Conservation (phyloP, 371 early-diverging fungal species). For the Blakeslea trispora region DNA sequence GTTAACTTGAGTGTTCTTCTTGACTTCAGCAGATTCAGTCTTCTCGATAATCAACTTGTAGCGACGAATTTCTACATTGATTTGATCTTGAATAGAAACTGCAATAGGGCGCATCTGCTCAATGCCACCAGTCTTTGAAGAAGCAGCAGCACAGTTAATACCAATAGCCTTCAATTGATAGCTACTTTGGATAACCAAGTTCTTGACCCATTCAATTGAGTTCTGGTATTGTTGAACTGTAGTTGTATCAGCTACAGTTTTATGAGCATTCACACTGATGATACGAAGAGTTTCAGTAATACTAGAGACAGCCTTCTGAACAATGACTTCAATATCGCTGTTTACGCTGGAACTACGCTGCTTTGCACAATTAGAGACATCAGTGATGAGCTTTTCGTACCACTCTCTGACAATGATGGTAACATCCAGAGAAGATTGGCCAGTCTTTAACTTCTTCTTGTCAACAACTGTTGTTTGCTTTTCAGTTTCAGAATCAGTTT, state of each 20-base stretch:
- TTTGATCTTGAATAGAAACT: conserved; percentile 25
- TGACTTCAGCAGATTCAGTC: conserved; percentile 7
- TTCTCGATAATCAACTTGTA: conserved; percentile 23
- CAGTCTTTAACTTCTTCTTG: conserved; percentile 14
- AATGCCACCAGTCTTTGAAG: conserved; percentile 28
- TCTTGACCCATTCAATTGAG: conserved; percentile 32
- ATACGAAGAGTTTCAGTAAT: conserved; percentile 25
- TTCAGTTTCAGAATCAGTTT: conserved; percentile 7
- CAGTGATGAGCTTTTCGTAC: conserved; percentile 30
- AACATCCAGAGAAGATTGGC: conserved; percentile 19
- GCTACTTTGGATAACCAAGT: conserved; percentile 26
- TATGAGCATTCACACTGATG: conserved; percentile 22
- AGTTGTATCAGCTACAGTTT: conserved; percentile 11
- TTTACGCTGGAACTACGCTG: conserved; percentile 30
- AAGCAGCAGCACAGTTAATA: conserved; percentile 22
- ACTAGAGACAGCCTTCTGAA: conserved; percentile 23
- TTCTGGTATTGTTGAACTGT: conserved; percentile 24
- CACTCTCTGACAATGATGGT: conserved; percentile 34
- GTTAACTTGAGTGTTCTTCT: conserved; percentile 11
- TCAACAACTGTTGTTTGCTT: conserved; percentile 8
- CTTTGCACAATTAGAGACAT: conserved; percentile 34
- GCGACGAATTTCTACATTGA: conserved; percentile 23
- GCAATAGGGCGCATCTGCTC: conserved; percentile 36
- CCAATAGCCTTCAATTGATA: conserved; percentile 30
- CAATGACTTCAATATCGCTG: conserved; percentile 35